These are phyloP conservation scores for Cryphonectria carpinicola DNA, from an alignment of 2,329 filamentous ascomycete species.

Conservation along the genomic window DNA sequence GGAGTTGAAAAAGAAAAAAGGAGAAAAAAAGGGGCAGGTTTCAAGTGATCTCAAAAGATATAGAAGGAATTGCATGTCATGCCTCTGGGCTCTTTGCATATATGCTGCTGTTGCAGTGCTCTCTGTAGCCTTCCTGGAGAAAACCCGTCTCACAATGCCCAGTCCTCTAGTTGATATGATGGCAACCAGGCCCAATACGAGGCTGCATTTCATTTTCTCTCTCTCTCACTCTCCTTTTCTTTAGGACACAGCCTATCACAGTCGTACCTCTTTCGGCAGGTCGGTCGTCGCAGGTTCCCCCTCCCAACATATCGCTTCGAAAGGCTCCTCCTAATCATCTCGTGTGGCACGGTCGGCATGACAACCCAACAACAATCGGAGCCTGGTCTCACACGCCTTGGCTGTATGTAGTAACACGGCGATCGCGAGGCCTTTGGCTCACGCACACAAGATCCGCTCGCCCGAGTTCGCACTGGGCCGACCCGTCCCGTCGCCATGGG, in stretches of 20 bases:
- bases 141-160: background rate
- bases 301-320: background rate
- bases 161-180: background rate
- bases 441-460: background rate
- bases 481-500: background rate
- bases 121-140: background rate
- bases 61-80: background rate
- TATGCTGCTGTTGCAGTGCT: background rate
- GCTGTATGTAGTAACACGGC: background rate
- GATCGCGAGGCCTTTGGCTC: background rate
- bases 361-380: background rate
- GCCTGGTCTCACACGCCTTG: background rate
- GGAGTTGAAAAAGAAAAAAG: constrained; percentile 23
- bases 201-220: background rate
- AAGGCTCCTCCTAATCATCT: background rate
- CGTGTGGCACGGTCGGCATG: background rate
- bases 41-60: constrained; percentile 17
- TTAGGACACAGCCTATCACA: background rate
- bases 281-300: background rate
- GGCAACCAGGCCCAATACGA: background rate
- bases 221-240: too few species aligned
- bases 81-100: background rate
- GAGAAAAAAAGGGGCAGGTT: constrained; percentile 15
- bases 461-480: background rate
- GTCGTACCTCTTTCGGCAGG: background rate